These are phyloP conservation scores for Lobosporangium transversale DNA, from an alignment of 192 early-diverging fungal genomes.

Conservation along the genomic window DNA sequence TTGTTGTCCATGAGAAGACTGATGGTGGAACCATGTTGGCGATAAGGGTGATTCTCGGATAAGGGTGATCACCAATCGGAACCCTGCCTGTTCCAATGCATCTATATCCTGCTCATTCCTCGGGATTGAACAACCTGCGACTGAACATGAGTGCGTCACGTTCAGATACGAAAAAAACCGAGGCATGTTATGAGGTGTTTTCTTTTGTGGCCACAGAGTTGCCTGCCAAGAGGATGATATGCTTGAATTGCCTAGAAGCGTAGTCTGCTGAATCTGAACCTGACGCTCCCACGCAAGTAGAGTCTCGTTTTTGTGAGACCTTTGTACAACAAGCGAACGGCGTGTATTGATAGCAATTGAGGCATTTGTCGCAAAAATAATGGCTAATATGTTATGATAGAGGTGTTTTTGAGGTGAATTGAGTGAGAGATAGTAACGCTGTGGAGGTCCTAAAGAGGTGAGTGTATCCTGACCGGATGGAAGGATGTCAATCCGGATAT, in stretches of 20 bases:
- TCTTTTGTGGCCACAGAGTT: slow-evolving; percentile 22
- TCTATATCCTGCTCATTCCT: slow-evolving; percentile 46
- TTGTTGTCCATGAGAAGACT: not conserved
- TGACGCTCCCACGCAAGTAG: slow-evolving; percentile 8
- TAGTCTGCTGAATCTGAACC: slow-evolving; percentile 20
- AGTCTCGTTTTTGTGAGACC: too few species aligned
- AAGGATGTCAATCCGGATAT: slow-evolving; percentile 43
- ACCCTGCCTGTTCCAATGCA: slow-evolving; percentile 38
- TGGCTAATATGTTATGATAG: slow-evolving; percentile 40
- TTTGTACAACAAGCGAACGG: too few species aligned
- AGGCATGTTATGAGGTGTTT: slow-evolving; percentile 30
- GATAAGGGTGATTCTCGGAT: slow-evolving; percentile 45
- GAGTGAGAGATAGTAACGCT: slow-evolving; percentile 27
- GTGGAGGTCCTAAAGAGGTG: slow-evolving; percentile 36
- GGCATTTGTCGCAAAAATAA: slow-evolving; percentile 26
- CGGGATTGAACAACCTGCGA: slow-evolving; percentile 41
- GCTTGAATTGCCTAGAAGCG: slow-evolving; percentile 21
- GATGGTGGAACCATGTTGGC: slow-evolving; percentile 27
- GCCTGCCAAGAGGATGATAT: slow-evolving; percentile 28
- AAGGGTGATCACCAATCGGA: slow-evolving; percentile 34
- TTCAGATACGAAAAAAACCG: slow-evolving; percentile 44
- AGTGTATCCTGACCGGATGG: slow-evolving; percentile 47
- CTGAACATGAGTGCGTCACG: slow-evolving; percentile 36
- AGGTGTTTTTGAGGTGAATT: slow-evolving; percentile 2
- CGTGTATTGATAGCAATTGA: not conserved